phyloP scores from a whole-genome alignment of 2,329 filamentous ascomycete species.

The Fusarium longipes region DNA sequence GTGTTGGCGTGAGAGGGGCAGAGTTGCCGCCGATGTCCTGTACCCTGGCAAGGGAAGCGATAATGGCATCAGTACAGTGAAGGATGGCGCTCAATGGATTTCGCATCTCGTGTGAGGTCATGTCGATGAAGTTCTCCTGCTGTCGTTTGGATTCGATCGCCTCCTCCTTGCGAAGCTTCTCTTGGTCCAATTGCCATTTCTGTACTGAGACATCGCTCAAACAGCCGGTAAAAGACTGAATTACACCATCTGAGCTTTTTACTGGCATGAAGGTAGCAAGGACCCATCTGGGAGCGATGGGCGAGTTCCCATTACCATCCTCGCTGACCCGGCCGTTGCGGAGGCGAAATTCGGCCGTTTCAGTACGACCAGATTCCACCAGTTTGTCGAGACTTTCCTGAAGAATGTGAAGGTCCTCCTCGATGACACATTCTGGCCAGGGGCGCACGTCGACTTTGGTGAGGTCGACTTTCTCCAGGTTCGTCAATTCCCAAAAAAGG shows the following conservation, averaged over 20 bases:
- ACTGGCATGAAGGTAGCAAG: constrained; percentile 64
- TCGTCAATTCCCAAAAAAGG: constrained; percentile 64
- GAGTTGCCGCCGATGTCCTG: constrained; percentile 53
- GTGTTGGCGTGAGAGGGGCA: constrained; percentile 42
- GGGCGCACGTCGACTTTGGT: constrained; percentile 54
- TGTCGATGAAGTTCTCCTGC: constrained; percentile 86
- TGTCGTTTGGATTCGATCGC: constrained; percentile 71
- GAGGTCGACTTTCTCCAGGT: constrained; percentile 58
- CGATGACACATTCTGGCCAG: constrained; percentile 58
- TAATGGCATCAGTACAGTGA: constrained; percentile 79
- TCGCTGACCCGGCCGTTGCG: constrained; percentile 60
- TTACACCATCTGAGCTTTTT: constrained; percentile 57
- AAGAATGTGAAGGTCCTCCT: constrained; percentile 58
- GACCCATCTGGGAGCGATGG: constrained; percentile 60
- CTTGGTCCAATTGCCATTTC: constrained; percentile 63
- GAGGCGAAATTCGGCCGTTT: constrained; percentile 62
- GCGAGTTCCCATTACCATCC: constrained; percentile 57
- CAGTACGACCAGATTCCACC: constrained; percentile 54
- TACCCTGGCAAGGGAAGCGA: constrained; percentile 59
- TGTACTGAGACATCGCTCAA: constrained; percentile 62
- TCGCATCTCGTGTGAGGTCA: constrained; percentile 77
- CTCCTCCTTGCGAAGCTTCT: constrained; percentile 63
- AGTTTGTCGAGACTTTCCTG: constrained; percentile 55
- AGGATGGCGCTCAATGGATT: constrained; percentile 80
- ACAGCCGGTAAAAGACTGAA: constrained; percentile 61